Percentiles rank a stretch among this genome's conserved stretches.
These are phyloP conservation scores for Candida ortonii DNA, from an alignment of 805 yeast genomes.

Conservation along the genomic window DNA sequence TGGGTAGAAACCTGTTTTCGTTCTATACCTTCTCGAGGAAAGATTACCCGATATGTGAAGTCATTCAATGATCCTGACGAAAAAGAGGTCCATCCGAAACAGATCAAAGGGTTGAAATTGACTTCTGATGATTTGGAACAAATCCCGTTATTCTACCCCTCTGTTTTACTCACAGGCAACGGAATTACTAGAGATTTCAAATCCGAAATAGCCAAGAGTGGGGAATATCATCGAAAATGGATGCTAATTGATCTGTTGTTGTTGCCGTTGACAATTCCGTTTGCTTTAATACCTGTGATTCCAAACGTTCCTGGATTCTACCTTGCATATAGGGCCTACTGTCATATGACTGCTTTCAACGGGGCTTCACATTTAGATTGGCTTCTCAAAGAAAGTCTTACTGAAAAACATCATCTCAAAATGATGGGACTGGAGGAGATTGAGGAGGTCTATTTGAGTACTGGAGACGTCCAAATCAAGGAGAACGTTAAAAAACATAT, in stretches of 20 bases:
- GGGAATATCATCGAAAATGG: slow-evolving; percentile 53
- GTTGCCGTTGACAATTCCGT: slow-evolving; percentile 76
- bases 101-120: slow-evolving; percentile 10
- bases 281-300: slow-evolving; percentile 76
- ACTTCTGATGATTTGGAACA: slow-evolving; percentile 30
- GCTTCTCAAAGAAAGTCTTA: slow-evolving; percentile 42
- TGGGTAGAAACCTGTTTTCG: slow-evolving; percentile 77
- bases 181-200: slow-evolving; percentile 39
- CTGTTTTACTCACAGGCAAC: slow-evolving; percentile 29
- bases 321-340: slow-evolving; percentile 74
- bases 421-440: slow-evolving; percentile 33
- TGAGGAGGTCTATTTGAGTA: slow-evolving; percentile 28
- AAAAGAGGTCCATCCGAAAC: slow-evolving; percentile 10
- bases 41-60: slow-evolving; percentile 51
- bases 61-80: slow-evolving; percentile 18
- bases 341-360: slow-evolving; percentile 73
- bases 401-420: slow-evolving; percentile 32
- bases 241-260: slow-evolving; percentile 52
- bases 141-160: slow-evolving; percentile 54
- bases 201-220: slow-evolving; percentile 42
- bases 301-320: slow-evolving; percentile 95
- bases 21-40: slow-evolving; percentile 67
- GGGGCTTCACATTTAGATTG: slow-evolving; percentile 70
- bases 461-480: slow-evolving; percentile 19
- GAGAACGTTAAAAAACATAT: slow-evolving; percentile 20